Evolutionary conservation across 345 rosid species (phyloP), one percentile per base, ranked within the genome.

Genomic region (Durio zibethinus): DNA sequence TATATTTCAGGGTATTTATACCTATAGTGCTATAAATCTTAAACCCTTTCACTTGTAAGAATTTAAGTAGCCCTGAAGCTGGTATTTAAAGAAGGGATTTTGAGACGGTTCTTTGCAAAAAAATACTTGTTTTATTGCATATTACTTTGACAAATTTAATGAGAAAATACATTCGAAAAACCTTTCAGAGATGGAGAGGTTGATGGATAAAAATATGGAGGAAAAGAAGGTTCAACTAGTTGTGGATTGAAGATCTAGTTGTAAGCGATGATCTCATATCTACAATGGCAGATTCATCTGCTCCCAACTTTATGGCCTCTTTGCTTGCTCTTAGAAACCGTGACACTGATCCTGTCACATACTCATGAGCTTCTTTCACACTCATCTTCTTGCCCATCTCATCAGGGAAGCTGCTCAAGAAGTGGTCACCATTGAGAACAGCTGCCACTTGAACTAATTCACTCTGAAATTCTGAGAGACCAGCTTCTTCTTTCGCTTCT

Each of bases 361-460:
- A 96, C 21, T 88, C 89, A 36, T 90, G 91, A 80, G 97, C 99
- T 86, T 90, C 89, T 84, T 84, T 90, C 27, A 96, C 97, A 0
- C 83, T 90, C 99, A 95, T 90, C 81, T 89, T 92, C 89, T 88
- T 89, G 71, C 91, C 82, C 88, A 90, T 88, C 82, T 89, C 87
- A 36, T 92, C 86, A 0, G 91, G 97, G 84, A 87, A 96, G 80
- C 97, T 96, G 88, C 92, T 92, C 66, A 92, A 82, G 85, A 87
- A 91, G 56, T 96, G 97, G 78, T 96, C 99, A 0, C 98, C 99
- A 1, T 89, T 93, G 7, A 95, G 98, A 78, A 92, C 97, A 10
- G 97, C 98, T 9, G 94, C 99, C 61, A 96, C 83, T 71, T 96
- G 99, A 82, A 96, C 99, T 3, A 96, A 80, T 87, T 96, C 98